Evolutionary conservation across 75 land plant genomes (phyloP).

Genomic region (Picea glauca): DNA sequence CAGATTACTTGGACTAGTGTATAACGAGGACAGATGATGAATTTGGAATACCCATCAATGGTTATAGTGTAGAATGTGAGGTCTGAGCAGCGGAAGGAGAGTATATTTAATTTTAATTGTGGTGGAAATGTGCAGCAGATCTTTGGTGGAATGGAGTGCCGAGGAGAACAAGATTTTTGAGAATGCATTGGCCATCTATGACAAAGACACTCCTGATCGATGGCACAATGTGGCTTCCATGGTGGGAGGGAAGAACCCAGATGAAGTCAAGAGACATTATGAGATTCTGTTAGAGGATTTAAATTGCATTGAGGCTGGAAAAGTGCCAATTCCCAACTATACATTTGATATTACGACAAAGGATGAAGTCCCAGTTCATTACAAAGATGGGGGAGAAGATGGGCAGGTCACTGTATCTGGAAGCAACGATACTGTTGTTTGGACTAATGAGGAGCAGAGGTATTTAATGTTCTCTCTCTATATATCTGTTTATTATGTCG

Average conservation of each 20-base stretch:
- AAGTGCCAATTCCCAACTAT: conserved; percentile 31
- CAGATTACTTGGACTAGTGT: neutral
- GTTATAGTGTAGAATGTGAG: neutral
- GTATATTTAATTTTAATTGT: neutral
- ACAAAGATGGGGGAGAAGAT: neutral
- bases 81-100: neutral
- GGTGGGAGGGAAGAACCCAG: conserved; percentile 33
- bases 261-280: conserved; percentile 39
- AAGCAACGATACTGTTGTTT: neutral
- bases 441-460: conserved; percentile 4
- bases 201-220: conserved; percentile 20
- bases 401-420: neutral
- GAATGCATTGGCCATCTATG: conserved; percentile 32
- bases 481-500: neutral
- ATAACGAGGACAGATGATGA: neutral
- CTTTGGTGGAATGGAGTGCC: conserved; percentile 19
- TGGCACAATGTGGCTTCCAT: conserved; percentile 36
- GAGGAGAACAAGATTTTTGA: conserved; percentile 40
- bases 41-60: neutral
- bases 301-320: conserved; percentile 29
- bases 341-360: neutral
- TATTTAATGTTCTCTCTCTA: neutral
- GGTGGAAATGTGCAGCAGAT: conserved; percentile 7
- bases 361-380: neutral
- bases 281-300: conserved; percentile 35